A percentile compares a stretch with the other conserved stretches of the same genome.
These are phyloP conservation scores for Amphicarpaea edgeworthii DNA, from an alignment of 306 rosid species.

Conservation along the genomic window DNA sequence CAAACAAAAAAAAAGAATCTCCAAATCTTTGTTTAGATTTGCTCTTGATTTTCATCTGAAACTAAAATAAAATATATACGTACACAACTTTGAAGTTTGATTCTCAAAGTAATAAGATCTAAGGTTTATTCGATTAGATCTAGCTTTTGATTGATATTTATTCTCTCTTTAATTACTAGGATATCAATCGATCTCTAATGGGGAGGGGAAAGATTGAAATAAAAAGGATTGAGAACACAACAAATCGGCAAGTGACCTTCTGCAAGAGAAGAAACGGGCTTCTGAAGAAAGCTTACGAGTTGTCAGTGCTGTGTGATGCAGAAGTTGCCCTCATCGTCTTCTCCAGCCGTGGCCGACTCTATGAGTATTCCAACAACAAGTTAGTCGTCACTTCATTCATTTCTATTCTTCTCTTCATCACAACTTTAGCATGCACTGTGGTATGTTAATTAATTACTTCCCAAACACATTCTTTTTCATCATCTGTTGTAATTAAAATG, in stretches of 20 bases:
- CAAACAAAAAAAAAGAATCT: not conserved
- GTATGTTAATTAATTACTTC: not conserved
- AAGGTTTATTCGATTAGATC: slow-evolving; percentile 32
- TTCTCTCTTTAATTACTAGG: no score
- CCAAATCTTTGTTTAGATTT: slow-evolving; percentile 17
- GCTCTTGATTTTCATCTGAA: slow-evolving; percentile 12
- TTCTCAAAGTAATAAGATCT: not conserved
- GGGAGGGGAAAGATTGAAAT: slow-evolving; percentile 96
- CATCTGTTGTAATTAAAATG: slow-evolving; percentile 1
- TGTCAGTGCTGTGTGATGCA: slow-evolving; percentile 94
- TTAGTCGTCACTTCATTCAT: slow-evolving; percentile 30
- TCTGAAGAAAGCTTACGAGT: slow-evolving; percentile 89
- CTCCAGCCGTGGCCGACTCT: slow-evolving; percentile 93
- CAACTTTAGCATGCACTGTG: not conserved
- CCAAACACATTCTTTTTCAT: not conserved
- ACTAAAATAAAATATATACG: not conserved
- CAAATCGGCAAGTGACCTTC: slow-evolving; percentile 91
- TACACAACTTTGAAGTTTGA: not conserved
- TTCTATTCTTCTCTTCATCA: not conserved
- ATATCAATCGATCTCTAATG: no score
- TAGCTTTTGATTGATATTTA: no score
- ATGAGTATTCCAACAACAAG: slow-evolving; percentile 90
- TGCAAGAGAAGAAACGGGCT: slow-evolving; percentile 96
- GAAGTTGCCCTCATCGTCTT: slow-evolving; percentile 91
- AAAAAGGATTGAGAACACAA: slow-evolving; percentile 92